Percentiles rank a stretch among this genome's conserved stretches.
Conservation (phyloP, 305 asterid species). For the Fraxinus ornus region DNA sequence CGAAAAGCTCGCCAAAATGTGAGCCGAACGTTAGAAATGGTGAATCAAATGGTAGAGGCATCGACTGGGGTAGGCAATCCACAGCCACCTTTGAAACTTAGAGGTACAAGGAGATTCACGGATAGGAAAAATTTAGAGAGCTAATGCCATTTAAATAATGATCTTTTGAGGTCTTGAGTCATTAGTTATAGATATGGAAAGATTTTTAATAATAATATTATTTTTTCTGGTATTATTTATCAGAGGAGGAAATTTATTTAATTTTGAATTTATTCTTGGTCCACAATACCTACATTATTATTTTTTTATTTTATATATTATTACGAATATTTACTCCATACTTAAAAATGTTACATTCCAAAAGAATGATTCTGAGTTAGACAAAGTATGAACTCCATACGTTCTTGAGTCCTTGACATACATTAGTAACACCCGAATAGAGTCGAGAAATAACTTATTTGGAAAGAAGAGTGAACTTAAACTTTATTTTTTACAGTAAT, state of each 20-base stretch:
- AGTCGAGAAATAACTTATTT: background rate
- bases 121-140: conserved; percentile 5
- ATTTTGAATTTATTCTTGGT: background rate
- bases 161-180: background rate
- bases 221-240: background rate
- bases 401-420: background rate
- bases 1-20: conserved; percentile 73
- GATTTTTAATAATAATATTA: no score
- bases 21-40: conserved; percentile 79
- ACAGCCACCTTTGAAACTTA: conserved; percentile 42
- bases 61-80: conserved; percentile 45
- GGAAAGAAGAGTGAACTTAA: background rate
- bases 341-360: background rate
- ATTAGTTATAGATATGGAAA: background rate
- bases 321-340: background rate
- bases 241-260: background rate
- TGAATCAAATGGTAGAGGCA: conserved; percentile 55
- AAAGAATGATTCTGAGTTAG: background rate
- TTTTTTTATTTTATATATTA: background rate
- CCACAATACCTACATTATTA: background rate
- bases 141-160: background rate
- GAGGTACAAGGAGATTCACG: conserved; percentile 50
- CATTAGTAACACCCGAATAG: background rate
- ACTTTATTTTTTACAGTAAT: background rate
- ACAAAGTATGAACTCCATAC: background rate